Percentiles rank a stretch among this genome's conserved stretches.
phyloP scores from a whole-genome alignment of 78 protist genomes.

The Dictyostelium brefeldianum region DNA sequence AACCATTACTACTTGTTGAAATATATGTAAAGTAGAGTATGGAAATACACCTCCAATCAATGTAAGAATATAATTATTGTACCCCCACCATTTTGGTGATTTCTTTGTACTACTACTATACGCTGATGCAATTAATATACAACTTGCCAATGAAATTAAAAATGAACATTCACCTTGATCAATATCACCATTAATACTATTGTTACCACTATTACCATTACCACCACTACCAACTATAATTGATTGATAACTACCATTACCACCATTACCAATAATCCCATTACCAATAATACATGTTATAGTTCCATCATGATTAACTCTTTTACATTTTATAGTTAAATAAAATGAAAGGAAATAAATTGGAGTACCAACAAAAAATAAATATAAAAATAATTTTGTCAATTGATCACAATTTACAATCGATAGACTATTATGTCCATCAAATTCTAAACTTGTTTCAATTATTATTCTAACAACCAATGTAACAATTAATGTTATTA shows the following conservation, averaged over 20 bases:
- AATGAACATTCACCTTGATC: conserved; percentile 13
- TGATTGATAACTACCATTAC: neutral
- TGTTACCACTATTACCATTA: neutral
- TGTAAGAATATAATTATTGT: neutral
- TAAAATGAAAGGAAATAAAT: neutral
- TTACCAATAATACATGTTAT: neutral
- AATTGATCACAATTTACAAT: neutral
- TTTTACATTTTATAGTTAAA: neutral
- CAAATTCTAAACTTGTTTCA: neutral
- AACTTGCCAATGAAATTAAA: conserved; percentile 13
- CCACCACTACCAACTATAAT: neutral
- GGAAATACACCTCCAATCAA: neutral
- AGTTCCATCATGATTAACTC: too few relatives aligned
- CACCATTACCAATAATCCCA: neutral
- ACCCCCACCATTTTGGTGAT: neutral
- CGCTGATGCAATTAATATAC: neutral
- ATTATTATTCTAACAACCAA: neutral
- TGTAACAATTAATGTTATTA: neutral
- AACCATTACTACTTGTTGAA: neutral
- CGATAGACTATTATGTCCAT: conserved; percentile 6
- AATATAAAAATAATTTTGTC: neutral
- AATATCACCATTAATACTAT: neutral
- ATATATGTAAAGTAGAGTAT: neutral
- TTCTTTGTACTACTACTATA: neutral
- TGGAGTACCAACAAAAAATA: neutral